Evolutionary conservation across 2,329 filamentous ascomycete genomes (phyloP).

Genomic region (Ilyonectria sp.): DNA sequence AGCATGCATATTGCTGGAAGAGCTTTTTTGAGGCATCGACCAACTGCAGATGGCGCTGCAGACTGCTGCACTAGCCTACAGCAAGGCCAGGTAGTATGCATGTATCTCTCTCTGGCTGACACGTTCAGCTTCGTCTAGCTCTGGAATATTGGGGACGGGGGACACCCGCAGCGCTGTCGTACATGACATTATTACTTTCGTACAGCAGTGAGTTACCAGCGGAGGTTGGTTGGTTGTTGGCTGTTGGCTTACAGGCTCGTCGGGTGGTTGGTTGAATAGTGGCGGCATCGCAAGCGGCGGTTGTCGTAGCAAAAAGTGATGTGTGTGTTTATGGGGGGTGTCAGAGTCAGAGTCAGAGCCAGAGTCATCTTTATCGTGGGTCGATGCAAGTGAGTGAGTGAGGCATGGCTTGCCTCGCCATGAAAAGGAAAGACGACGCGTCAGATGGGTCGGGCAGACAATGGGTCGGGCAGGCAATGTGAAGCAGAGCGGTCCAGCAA

Average conservation of each 20-base stretch:
- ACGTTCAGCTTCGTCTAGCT: neutral
- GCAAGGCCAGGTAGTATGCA: too few relatives aligned
- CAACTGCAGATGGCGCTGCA: neutral
- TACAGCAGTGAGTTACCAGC: neutral
- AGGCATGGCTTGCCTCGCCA: too few relatives aligned
- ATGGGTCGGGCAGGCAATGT: constrained; percentile 6
- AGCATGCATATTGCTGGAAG: neutral
- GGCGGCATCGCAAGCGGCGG: neutral
- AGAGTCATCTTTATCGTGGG: constrained; percentile 11
- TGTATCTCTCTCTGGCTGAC: neutral
- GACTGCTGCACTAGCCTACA: too few relatives aligned
- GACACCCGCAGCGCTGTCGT: constrained; percentile 4
- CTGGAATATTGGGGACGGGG: constrained; percentile 2
- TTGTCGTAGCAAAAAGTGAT: neutral
- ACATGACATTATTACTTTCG: neutral
- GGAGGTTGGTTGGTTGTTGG: constrained; percentile 7
- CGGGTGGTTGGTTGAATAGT: neutral
- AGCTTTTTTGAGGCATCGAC: neutral
- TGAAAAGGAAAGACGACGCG: constrained; percentile 9
- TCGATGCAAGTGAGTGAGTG: constrained; percentile 1
- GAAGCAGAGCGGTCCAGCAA: constrained; percentile 9
- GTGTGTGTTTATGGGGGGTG: neutral
- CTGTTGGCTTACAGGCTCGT: neutral
- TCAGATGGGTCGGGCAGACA: neutral
- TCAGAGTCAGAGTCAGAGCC: neutral